Evolutionary conservation across 768 basidiomycete species (phyloP).

Genomic region (Trametes gibbosa): DNA sequence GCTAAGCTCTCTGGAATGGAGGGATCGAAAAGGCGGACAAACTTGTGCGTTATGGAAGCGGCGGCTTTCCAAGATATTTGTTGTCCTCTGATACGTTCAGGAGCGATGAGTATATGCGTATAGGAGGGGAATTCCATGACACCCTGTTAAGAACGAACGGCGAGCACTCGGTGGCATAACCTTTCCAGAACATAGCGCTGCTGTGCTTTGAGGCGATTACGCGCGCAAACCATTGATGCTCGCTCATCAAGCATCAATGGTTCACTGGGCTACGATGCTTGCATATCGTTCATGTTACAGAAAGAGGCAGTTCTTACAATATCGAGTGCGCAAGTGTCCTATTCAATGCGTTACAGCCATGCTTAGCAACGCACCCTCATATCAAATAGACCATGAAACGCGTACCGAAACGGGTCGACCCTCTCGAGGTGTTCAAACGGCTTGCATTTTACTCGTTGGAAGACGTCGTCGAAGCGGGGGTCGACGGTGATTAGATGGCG

Average conservation of each 20-base stretch:
- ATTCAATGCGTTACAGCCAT: not conserved
- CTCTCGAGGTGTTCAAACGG: conserved; percentile 74
- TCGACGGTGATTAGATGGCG: conserved; percentile 66
- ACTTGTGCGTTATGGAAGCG: conserved; percentile 75
- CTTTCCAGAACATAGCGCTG: too few relatives aligned
- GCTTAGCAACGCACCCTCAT: too few relatives aligned
- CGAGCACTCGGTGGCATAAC: too few relatives aligned
- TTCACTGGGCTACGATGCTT: too few relatives aligned
- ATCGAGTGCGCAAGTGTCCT: conserved; percentile 75
- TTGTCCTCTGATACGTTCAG: conserved; percentile 48
- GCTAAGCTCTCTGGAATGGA: conserved; percentile 65
- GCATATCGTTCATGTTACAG: too few relatives aligned
- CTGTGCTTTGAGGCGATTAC: too few relatives aligned
- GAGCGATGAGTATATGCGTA: not conserved
- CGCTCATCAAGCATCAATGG: too few relatives aligned
- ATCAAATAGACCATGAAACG: not conserved
- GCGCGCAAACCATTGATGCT: too few relatives aligned
- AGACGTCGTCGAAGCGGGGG: conserved; percentile 67
- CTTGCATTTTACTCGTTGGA: conserved; percentile 62
- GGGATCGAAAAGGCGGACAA: conserved; percentile 72
- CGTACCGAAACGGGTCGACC: conserved; percentile 81
- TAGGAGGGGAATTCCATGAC: too few relatives aligned
- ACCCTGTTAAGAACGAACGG: too few relatives aligned
- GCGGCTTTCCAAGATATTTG: conserved; percentile 90
- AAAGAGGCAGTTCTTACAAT: too few relatives aligned